Percentiles rank a stretch among this genome's conserved stretches.
Conservation (phyloP, 306 rosid species). For the Casuarina cunninghamiana region DNA sequence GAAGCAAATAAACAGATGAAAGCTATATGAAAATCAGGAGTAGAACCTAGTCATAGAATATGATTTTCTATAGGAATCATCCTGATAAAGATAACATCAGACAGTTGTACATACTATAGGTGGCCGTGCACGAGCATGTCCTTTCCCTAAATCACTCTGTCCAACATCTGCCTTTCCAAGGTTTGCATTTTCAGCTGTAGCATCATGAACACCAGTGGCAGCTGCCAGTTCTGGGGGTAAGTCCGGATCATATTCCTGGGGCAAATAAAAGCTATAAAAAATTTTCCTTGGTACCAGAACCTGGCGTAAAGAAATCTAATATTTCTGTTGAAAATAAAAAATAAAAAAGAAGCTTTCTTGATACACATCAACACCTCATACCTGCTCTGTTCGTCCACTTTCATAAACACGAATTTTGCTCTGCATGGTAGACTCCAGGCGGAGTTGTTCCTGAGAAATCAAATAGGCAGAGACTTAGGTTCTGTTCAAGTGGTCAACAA, state of each 20-base stretch:
- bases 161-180: conserved; percentile 55
- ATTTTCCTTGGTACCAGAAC: background rate
- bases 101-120: conserved; percentile 61
- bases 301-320: conserved; percentile 1
- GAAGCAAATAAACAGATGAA: background rate
- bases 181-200: conserved; percentile 53
- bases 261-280: background rate
- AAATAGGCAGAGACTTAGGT: conserved; percentile 24
- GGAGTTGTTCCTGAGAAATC: conserved; percentile 82
- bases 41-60: background rate
- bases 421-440: conserved; percentile 98
- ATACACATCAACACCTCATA: conserved; percentile 33
- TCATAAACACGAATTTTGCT: conserved; percentile 96
- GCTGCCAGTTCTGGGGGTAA: conserved; percentile 99
- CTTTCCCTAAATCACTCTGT: conserved; percentile 64
- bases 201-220: conserved; percentile 79
- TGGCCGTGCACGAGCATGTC: conserved; percentile 68
- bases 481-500: conserved; percentile 17
- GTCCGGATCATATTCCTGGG: conserved; percentile 98
- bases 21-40: background rate
- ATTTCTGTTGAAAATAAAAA: background rate
- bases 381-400: conserved; percentile 97
- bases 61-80: background rate
- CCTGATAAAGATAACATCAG: background rate
- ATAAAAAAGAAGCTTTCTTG: background rate